Evolutionary conservation across 1,284 basidiomycete species (phyloP).

Genomic region (Ceratobasidium sp.): DNA sequence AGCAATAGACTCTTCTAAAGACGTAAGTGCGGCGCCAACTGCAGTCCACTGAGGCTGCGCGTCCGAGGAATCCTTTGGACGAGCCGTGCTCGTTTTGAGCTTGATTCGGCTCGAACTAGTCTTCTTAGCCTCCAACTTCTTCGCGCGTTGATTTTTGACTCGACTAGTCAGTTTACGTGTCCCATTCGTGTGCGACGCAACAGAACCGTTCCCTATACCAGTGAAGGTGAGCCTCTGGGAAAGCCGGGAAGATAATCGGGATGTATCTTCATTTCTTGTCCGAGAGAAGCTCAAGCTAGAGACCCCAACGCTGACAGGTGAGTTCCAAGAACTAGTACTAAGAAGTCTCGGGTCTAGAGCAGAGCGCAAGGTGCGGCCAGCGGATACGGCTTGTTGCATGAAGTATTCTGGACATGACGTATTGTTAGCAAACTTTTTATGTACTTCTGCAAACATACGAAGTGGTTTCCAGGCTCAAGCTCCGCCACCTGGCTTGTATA

Average conservation of each 20-base stretch:
- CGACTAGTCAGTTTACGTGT: constrained; percentile 20
- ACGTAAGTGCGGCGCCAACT: constrained; percentile 28
- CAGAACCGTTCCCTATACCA: background rate
- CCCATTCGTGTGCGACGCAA: background rate
- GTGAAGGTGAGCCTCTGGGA: constrained; percentile 14
- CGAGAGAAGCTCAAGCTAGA: background rate
- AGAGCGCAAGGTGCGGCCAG: constrained; percentile 30
- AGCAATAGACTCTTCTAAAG: constrained; percentile 38
- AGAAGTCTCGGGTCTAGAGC: constrained; percentile 7
- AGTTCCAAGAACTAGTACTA: background rate
- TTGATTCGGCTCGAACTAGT: background rate
- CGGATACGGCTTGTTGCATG: constrained; percentile 33
- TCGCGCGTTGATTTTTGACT: constrained; percentile 15
- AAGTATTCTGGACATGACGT: background rate
- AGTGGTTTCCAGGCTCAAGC: background rate
- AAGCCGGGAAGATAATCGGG: constrained; percentile 22
- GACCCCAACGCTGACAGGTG: background rate
- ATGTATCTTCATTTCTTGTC: constrained; percentile 10
- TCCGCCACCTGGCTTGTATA: background rate
- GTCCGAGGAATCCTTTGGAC: background rate
- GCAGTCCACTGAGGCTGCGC: constrained; percentile 41
- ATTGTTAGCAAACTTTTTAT: background rate
- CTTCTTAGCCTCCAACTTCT: constrained; percentile 8
- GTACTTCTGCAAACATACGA: background rate
- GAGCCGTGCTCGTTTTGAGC: background rate